phyloP scores from a whole-genome alignment of 2,329 filamentous ascomycete species.

The Hortaea sp. region DNA sequence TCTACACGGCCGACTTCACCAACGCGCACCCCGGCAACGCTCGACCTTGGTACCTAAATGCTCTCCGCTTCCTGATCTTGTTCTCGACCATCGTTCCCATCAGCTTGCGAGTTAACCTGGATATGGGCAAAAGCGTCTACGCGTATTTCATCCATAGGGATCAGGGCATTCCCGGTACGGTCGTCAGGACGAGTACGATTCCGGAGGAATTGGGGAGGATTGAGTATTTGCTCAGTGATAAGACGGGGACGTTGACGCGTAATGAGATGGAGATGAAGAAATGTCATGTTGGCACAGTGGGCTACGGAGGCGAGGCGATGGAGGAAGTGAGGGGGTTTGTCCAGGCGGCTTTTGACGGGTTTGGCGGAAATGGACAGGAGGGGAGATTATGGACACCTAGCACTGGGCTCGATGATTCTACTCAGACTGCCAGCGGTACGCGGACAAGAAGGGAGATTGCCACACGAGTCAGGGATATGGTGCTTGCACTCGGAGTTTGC shows the following conservation, averaged over 20 bases:
- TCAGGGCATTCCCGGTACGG: constrained; percentile 76
- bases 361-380: constrained; percentile 10
- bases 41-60: constrained; percentile 79
- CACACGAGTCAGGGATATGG: constrained; percentile 81
- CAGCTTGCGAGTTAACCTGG: constrained; percentile 88
- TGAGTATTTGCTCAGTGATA: constrained; percentile 92
- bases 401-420: neutral
- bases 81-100: constrained; percentile 99
- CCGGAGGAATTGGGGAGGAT: constrained; percentile 92
- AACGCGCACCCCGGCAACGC: constrained; percentile 26
- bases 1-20: constrained; percentile 51
- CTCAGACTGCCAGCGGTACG: constrained; percentile 50
- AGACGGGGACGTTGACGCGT: constrained; percentile 94
- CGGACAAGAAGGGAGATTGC: constrained; percentile 88
- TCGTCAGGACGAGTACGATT: constrained; percentile 94
- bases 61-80: constrained; percentile 93
- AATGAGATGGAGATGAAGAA: constrained; percentile 85
- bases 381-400: constrained; percentile 54
- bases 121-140: constrained; percentile 94
- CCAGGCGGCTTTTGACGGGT: constrained; percentile 64
- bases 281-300: constrained; percentile 94
- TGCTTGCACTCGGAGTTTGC: constrained; percentile 83
- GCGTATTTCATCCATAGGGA: constrained; percentile 92
- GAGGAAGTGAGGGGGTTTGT: constrained; percentile 87
- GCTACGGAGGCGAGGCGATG: constrained; percentile 97